Evolutionary conservation across 805 yeast species (phyloP).

Genomic region (Candida nanaspora): DNA sequence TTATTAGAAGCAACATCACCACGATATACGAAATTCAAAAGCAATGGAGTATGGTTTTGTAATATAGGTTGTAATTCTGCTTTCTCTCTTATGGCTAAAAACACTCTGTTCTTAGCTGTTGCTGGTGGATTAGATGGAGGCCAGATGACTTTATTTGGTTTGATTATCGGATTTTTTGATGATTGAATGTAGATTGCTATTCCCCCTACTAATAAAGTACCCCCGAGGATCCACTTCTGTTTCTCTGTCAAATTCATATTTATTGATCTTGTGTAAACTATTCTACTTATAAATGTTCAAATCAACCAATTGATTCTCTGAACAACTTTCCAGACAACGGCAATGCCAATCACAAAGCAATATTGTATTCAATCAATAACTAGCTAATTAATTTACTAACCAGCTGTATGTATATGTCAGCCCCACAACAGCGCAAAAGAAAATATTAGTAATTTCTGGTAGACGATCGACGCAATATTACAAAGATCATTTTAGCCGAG

Average conservation of each 20-base stretch:
- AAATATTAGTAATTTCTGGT: too few species aligned
- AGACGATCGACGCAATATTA: too few species aligned
- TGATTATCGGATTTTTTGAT: slow-evolving; percentile 19
- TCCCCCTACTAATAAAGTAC: slow-evolving; percentile 17
- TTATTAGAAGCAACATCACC: slow-evolving; percentile 59
- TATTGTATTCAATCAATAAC: too few species aligned
- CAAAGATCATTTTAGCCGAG: too few species aligned
- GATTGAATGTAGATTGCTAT: slow-evolving; percentile 19
- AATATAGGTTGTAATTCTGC: slow-evolving; percentile 52
- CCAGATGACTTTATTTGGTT: slow-evolving; percentile 24
- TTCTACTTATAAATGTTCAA: too few species aligned
- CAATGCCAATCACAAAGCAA: too few species aligned
- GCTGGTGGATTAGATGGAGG: slow-evolving; percentile 26
- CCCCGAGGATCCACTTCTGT: slow-evolving; percentile 24
- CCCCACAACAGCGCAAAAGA: too few species aligned
- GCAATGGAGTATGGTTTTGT: slow-evolving; percentile 41
- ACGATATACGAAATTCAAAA: slow-evolving; percentile 63
- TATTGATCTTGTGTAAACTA: too few species aligned
- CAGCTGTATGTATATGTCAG: too few species aligned
- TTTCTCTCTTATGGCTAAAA: slow-evolving; percentile 46
- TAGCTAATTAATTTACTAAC: too few species aligned
- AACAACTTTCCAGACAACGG: too few species aligned
- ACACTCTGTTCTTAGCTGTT: slow-evolving; percentile 31
- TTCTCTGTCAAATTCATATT: slow-evolving; percentile 17
- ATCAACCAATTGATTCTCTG: too few species aligned